A percentile compares a stretch with the other conserved stretches of the same genome.
These are phyloP conservation scores for Cordyceps javanica DNA, from an alignment of 2,329 filamentous ascomycete species.

Conservation along the genomic window DNA sequence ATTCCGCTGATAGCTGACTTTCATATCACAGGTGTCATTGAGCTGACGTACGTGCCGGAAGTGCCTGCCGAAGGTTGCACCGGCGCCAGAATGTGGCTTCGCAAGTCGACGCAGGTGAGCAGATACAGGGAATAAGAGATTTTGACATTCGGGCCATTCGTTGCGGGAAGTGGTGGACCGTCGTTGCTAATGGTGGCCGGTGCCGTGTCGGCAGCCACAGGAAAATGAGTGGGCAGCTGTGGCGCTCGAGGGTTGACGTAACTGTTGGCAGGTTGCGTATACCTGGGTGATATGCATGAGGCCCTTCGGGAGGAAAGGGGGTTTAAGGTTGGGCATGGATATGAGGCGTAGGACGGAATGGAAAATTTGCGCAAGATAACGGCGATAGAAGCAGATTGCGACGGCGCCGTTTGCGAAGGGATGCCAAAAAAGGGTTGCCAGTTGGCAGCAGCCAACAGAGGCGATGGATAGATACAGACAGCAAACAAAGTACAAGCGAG, in stretches of 20 bases:
- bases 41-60: slow-evolving; percentile 4
- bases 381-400: too few relatives aligned
- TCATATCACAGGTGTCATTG: background rate
- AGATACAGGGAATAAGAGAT: background rate
- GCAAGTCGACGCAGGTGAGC: too few relatives aligned
- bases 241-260: slow-evolving; percentile 3
- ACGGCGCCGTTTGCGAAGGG: too few relatives aligned
- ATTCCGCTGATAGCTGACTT: background rate
- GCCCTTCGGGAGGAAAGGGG: background rate
- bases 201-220: slow-evolving; percentile 6
- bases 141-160: background rate
- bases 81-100: too few relatives aligned
- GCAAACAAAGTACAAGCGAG: too few relatives aligned
- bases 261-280: background rate
- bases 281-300: background rate
- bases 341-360: background rate
- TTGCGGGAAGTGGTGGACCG: background rate
- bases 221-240: background rate
- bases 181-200: background rate
- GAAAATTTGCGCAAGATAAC: background rate
- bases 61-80: background rate
- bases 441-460: too few relatives aligned
- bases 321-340: background rate
- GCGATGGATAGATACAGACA: too few relatives aligned
- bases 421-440: too few relatives aligned